These are phyloP conservation scores for Spathaspora sp. DNA, from an alignment of 805 yeast species.

Conservation along the genomic window DNA sequence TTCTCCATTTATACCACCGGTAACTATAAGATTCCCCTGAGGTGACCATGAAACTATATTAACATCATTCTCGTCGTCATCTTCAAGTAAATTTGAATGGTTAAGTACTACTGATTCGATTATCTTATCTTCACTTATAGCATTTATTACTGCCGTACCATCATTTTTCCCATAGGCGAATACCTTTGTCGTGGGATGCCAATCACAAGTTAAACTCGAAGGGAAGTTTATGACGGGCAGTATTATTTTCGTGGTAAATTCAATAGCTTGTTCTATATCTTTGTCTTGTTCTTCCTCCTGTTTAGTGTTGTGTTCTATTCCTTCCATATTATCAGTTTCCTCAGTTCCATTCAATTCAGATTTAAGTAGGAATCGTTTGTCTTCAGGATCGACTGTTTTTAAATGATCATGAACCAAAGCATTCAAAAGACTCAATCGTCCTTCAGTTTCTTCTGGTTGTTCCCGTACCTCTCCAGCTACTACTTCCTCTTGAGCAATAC, in stretches of 20 bases:
- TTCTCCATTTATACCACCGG: slow-evolving; percentile 70
- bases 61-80: slow-evolving; percentile 20
- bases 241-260: slow-evolving; percentile 32
- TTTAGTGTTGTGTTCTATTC: slow-evolving; percentile 6
- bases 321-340: slow-evolving; percentile 7
- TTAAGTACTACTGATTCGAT: slow-evolving; percentile 26
- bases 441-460: slow-evolving; percentile 7
- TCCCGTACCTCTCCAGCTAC: neutral
- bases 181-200: slow-evolving; percentile 53
- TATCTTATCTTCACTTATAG: slow-evolving; percentile 20
- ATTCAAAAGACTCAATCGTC: slow-evolving; percentile 46
- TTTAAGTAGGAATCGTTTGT: slow-evolving; percentile 8
- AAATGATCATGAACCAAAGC: slow-evolving; percentile 47
- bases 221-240: slow-evolving; percentile 35
- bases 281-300: neutral
- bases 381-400: slow-evolving; percentile 8
- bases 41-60: slow-evolving; percentile 59
- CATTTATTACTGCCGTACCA: slow-evolving; percentile 44
- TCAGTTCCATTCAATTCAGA: slow-evolving; percentile 8
- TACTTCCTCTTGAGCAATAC: slow-evolving; percentile 61
- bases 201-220: slow-evolving; percentile 44
- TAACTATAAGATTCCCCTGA: slow-evolving; percentile 56
- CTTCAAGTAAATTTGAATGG: slow-evolving; percentile 22
- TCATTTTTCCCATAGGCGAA: slow-evolving; percentile 55
- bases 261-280: neutral